Evolutionary conservation across 2,329 filamentous ascomycete genomes (phyloP).

Genomic region (Alternaria arborescens): DNA sequence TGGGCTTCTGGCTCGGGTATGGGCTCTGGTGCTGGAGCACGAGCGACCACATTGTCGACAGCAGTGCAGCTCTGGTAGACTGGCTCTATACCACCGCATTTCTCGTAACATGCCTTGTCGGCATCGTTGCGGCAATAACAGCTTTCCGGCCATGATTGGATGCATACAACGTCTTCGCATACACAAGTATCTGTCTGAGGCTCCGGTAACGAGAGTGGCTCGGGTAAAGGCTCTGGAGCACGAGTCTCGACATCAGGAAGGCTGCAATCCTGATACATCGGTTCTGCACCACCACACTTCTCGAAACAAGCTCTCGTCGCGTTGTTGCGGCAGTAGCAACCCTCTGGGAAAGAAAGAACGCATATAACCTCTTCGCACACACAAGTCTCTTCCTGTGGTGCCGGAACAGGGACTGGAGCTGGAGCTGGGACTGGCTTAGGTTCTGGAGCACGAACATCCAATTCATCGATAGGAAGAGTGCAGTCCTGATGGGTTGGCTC

Average conservation of each 20-base stretch:
- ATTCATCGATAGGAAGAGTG: neutral
- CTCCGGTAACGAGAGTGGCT: neutral
- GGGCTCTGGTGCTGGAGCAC: neutral
- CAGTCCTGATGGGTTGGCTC: neutral
- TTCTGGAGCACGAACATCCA: neutral
- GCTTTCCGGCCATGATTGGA: slow-evolving; percentile 24
- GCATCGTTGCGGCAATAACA: slow-evolving; percentile 37
- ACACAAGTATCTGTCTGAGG: slow-evolving; percentile 14
- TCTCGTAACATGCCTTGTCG: slow-evolving; percentile 25
- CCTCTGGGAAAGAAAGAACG: slow-evolving; percentile 32
- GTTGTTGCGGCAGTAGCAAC: slow-evolving; percentile 38
- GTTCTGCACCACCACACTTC: slow-evolving; percentile 32
- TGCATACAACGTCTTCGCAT: slow-evolving; percentile 32
- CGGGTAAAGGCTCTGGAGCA: neutral
- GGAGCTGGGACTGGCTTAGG: neutral
- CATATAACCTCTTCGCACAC: slow-evolving; percentile 27
- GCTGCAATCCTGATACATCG: neutral
- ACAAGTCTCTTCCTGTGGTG: slow-evolving; percentile 14
- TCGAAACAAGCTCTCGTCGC: slow-evolving; percentile 32
- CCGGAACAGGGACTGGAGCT: neutral
- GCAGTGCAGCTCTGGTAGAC: neutral
- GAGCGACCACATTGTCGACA: neutral
- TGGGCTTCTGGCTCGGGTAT: neutral
- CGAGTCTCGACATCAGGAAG: neutral
- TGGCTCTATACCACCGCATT: slow-evolving; percentile 30